A percentile compares a stretch with the other conserved stretches of the same genome.
Conservation (phyloP, 176 grass and related monocot genomes). For the Chrysopogon serrulatus region DNA sequence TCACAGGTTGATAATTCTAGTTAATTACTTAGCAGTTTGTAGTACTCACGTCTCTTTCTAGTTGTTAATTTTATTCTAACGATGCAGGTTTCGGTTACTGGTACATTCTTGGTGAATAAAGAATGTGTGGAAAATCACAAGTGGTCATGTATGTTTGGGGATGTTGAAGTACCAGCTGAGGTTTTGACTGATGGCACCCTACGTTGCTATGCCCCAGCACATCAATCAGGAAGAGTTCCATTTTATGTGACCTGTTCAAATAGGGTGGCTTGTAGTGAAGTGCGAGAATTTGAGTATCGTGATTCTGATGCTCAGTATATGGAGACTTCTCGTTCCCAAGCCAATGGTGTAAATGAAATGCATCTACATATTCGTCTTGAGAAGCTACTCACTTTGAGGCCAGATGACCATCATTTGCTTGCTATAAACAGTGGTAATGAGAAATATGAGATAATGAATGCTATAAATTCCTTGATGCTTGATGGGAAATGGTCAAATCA, state of each 20-base stretch:
- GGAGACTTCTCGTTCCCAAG: slow-evolving; percentile 32
- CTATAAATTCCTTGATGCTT: slow-evolving; percentile 58
- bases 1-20: slow-evolving; percentile 1
- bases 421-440: slow-evolving; percentile 29
- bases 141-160: slow-evolving; percentile 95
- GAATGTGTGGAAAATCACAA: slow-evolving; percentile 46
- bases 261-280: slow-evolving; percentile 81
- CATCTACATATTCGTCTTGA: slow-evolving; percentile 75
- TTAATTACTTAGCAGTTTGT: neutral
- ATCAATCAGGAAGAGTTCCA: slow-evolving; percentile 62
- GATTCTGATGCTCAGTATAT: slow-evolving; percentile 35
- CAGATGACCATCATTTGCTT: slow-evolving; percentile 23
- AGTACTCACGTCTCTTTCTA: neutral
- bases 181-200: slow-evolving; percentile 67
- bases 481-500: slow-evolving; percentile 46
- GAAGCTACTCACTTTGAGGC: slow-evolving; percentile 62
- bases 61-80: slow-evolving; percentile 21
- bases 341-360: slow-evolving; percentile 60
- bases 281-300: slow-evolving; percentile 76
- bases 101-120: slow-evolving; percentile 65
- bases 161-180: slow-evolving; percentile 85
- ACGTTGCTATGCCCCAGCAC: slow-evolving; percentile 58
- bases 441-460: slow-evolving; percentile 38
- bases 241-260: slow-evolving; percentile 89
- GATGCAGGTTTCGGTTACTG: slow-evolving; percentile 66